These are phyloP conservation scores for Ilyonectria mors-panacis DNA, from an alignment of 2,329 filamentous ascomycete genomes.

Conservation along the genomic window DNA sequence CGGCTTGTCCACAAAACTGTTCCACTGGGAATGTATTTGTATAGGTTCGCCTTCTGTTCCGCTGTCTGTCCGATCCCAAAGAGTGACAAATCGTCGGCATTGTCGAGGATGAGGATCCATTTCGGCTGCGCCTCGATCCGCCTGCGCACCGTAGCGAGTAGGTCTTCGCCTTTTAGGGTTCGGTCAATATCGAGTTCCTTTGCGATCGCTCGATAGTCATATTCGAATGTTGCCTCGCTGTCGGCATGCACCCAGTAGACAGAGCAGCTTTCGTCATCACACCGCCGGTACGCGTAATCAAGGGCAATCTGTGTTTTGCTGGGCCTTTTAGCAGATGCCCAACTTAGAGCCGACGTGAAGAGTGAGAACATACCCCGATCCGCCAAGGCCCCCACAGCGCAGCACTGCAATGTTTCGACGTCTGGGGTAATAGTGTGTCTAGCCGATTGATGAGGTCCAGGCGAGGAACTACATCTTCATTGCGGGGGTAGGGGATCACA, in stretches of 20 bases:
- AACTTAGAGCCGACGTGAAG: conserved; percentile 7
- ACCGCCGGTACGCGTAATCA: not conserved
- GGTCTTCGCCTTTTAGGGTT: conserved; percentile 37
- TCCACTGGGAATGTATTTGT: not conserved
- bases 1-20: conserved; percentile 1
- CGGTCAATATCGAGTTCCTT: conserved; percentile 40
- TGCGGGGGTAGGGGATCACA: conserved; percentile 34
- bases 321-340: not conserved
- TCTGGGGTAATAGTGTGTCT: conserved; percentile 9
- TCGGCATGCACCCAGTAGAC: conserved; percentile 58
- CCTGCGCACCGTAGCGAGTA: conserved; percentile 37
- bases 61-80: conserved; percentile 40
- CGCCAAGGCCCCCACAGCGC: conserved; percentile 37
- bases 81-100: conserved; percentile 50
- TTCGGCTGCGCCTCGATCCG: conserved; percentile 32
- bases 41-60: not conserved
- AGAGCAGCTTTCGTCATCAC: conserved; percentile 39
- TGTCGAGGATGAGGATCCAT: conserved; percentile 55
- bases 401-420: conserved; percentile 6
- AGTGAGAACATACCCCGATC: conserved; percentile 29
- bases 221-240: conserved; percentile 49
- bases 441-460: conserved; percentile 24
- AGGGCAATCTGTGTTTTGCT: not conserved
- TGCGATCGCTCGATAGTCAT: conserved; percentile 52
- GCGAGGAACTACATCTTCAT: conserved; percentile 32